A percentile compares a stretch with the other conserved stretches of the same genome.
These are phyloP conservation scores for Ascochyta rabiei DNA, from an alignment of 2,329 filamentous ascomycete species.

Conservation along the genomic window DNA sequence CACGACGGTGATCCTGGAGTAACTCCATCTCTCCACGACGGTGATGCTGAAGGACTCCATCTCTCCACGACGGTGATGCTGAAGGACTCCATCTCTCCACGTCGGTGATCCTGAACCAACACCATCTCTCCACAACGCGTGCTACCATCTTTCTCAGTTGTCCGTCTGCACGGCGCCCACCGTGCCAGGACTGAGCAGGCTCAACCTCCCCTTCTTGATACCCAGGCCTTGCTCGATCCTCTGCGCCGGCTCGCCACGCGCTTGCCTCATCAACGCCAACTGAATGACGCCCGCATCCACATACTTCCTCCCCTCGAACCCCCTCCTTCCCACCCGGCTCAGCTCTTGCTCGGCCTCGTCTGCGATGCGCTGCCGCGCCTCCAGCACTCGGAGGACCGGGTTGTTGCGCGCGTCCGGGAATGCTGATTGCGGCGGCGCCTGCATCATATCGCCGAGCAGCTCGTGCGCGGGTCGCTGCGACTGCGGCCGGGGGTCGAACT, in stretches of 20 bases:
- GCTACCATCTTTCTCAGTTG: conserved; percentile 2
- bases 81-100: background rate
- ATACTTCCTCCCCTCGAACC: conserved; percentile 52
- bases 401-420: conserved; percentile 52
- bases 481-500: conserved; percentile 43
- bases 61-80: background rate
- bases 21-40: background rate
- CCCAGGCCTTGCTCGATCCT: conserved; percentile 42
- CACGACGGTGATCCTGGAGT: background rate
- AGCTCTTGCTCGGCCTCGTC: conserved; percentile 62
- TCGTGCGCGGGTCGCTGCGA: conserved; percentile 18
- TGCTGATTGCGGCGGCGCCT: conserved; percentile 35
- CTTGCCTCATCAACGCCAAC: conserved; percentile 42
- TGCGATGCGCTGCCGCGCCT: conserved; percentile 58
- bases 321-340: conserved; percentile 50
- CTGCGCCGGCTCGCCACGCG: conserved; percentile 35
- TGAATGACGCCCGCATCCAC: conserved; percentile 52
- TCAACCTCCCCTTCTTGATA: conserved; percentile 42
- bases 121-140: background rate
- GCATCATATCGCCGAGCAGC: conserved; percentile 40
- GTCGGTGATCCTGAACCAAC: background rate
- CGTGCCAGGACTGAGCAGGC: conserved; percentile 31
- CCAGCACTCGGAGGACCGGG: conserved; percentile 61
- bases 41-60: conserved; percentile 1
- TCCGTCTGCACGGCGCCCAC: conserved; percentile 32